Evolutionary conservation across 2,329 filamentous ascomycete species (phyloP).

Genomic region (Neofusicoccum laricinum): DNA sequence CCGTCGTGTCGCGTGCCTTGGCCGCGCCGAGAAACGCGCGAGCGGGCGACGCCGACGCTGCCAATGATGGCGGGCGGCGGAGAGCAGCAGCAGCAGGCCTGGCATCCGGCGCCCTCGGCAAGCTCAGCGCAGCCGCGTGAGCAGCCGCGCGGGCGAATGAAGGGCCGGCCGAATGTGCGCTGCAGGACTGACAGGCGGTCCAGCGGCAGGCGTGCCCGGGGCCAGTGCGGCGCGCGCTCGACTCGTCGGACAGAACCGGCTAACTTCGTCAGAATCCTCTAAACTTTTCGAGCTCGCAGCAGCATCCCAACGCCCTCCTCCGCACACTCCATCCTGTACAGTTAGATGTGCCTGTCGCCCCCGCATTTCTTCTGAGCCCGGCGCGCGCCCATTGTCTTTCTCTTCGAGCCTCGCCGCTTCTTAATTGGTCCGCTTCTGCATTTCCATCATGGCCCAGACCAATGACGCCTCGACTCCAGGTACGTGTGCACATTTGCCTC

Average conservation of each 20-base stretch:
- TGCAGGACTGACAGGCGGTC: too few species aligned
- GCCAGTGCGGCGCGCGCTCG: not conserved
- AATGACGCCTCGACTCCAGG: constrained; percentile 39
- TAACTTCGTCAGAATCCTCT: constrained; percentile 13
- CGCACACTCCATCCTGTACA: constrained; percentile 24
- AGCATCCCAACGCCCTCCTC: not conserved
- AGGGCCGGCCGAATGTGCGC: too few species aligned
- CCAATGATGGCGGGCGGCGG: not conserved
- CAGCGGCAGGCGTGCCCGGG: not conserved
- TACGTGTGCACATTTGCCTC: constrained; percentile 23
- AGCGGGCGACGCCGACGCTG: not conserved
- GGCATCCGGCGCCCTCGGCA: too few species aligned
- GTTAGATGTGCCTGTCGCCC: constrained; percentile 22
- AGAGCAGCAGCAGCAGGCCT: too few species aligned
- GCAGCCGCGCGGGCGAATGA: too few species aligned
- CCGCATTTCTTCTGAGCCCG: not conserved
- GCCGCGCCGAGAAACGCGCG: constrained; percentile 6
- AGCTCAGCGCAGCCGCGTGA: too few species aligned
- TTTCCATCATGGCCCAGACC: constrained; percentile 30
- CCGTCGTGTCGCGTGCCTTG: constrained; percentile 6
- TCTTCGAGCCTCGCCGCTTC: constrained; percentile 1
- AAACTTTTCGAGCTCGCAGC: constrained; percentile 16
- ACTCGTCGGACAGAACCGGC: not conserved
- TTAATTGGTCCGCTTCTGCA: constrained; percentile 8
- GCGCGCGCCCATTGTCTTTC: constrained; percentile 9